These are phyloP conservation scores for Mesotaenium endlicherianum DNA, from an alignment of 139 green algal genomes.

Conservation along the genomic window DNA sequence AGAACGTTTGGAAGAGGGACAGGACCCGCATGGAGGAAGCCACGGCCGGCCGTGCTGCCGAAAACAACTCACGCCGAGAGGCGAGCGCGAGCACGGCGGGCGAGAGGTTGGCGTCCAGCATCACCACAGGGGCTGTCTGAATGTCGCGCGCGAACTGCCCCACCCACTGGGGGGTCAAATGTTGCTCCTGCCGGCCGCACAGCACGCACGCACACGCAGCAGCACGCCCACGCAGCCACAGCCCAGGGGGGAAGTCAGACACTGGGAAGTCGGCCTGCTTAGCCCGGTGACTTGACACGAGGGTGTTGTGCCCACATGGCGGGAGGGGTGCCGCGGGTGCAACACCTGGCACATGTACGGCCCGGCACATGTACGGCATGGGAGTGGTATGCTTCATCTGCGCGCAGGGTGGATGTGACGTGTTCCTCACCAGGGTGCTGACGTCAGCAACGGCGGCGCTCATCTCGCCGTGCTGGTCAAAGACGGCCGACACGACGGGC, in stretches of 20 bases:
- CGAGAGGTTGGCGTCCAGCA: constrained; percentile 1
- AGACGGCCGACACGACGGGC: background rate
- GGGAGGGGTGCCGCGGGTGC: too few relatives aligned
- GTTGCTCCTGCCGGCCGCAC: background rate
- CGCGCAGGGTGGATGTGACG: background rate
- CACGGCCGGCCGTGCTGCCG: too few relatives aligned
- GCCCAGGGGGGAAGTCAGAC: too few relatives aligned
- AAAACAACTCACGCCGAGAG: too few relatives aligned
- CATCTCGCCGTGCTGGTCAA: background rate
- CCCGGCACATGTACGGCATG: background rate
- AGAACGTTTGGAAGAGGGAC: too few relatives aligned
- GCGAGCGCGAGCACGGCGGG: background rate
- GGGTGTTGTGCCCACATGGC: too few relatives aligned
- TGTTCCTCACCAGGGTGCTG: background rate
- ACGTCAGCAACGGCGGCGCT: background rate
- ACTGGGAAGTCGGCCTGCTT: too few relatives aligned
- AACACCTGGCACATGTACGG: background rate
- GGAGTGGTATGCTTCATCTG: background rate
- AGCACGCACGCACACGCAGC: background rate
- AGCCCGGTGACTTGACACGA: too few relatives aligned
- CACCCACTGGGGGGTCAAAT: background rate
- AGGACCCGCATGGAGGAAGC: too few relatives aligned
- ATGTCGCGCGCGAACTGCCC: background rate
- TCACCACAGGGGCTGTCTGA: background rate
- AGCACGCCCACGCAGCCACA: background rate